These are phyloP conservation scores for Solanum sitiens DNA, from an alignment of 257 asterid genomes.

Conservation along the genomic window DNA sequence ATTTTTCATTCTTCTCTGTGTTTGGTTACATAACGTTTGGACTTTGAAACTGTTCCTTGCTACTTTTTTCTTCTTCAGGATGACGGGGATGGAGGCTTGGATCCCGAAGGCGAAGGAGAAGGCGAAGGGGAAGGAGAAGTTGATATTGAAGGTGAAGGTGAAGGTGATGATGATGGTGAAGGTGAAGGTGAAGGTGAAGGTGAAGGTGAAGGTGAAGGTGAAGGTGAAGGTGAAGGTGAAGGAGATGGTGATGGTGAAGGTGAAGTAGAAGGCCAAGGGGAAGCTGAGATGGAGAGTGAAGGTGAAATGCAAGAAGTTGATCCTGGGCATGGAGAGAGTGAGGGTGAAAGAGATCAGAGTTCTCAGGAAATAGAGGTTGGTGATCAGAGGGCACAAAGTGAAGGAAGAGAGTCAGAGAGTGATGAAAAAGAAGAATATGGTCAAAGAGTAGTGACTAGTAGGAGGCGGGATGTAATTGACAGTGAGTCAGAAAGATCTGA, in stretches of 20 bases:
- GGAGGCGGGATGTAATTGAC: constrained; percentile 48
- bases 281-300: constrained; percentile 67
- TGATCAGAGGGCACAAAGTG: constrained; percentile 81
- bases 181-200: constrained; percentile 55
- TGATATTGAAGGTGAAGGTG: constrained; percentile 1
- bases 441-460: constrained; percentile 60
- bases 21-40: background rate
- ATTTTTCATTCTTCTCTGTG: background rate
- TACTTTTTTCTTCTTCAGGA: background rate
- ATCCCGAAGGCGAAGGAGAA: background rate
- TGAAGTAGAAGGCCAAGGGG: constrained; percentile 62
- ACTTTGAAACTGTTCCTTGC: background rate
- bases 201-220: constrained; percentile 29
- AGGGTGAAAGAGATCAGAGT: constrained; percentile 76
- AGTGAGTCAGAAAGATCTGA: constrained; percentile 92
- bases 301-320: constrained; percentile 59
- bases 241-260: constrained; percentile 56
- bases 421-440: constrained; percentile 68
- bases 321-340: constrained; percentile 59
- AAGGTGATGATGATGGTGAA: constrained; percentile 16
- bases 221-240: constrained; percentile 57
- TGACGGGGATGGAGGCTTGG: constrained; percentile 68
- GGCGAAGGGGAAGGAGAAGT: constrained; percentile 51
- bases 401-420: constrained; percentile 63
- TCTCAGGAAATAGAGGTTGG: constrained; percentile 69